A percentile compares a stretch with the other conserved stretches of the same genome.
These are phyloP conservation scores for Smallanthus sonchifolius DNA, from an alignment of 129 eudicot species.

Conservation along the genomic window DNA sequence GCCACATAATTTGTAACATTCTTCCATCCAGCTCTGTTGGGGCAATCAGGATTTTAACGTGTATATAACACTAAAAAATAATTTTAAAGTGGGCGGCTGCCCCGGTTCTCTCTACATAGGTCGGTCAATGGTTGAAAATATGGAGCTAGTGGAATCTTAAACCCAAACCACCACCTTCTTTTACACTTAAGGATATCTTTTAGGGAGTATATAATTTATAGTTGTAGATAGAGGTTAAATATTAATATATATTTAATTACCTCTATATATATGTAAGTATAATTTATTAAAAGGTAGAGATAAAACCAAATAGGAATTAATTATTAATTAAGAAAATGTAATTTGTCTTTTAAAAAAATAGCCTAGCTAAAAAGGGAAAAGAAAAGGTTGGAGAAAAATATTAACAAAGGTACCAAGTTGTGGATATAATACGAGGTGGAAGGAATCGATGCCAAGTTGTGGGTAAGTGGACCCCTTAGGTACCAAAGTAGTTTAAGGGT, in stretches of 20 bases:
- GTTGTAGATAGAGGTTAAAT: too few relatives aligned
- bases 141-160: too few relatives aligned
- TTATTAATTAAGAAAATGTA: constrained; percentile 15
- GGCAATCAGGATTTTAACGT: too few relatives aligned
- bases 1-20: too few relatives aligned
- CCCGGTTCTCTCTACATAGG: too few relatives aligned
- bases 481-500: background rate
- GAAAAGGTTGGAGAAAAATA: background rate
- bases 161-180: too few relatives aligned
- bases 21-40: too few relatives aligned
- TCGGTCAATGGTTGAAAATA: too few relatives aligned
- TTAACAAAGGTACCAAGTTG: constrained; percentile 12
- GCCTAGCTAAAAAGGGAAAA: constrained; percentile 11
- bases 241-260: background rate
- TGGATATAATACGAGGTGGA: constrained; percentile 27
- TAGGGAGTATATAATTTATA: too few relatives aligned
- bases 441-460: constrained; percentile 26
- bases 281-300: background rate
- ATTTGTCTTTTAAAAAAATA: constrained; percentile 38
- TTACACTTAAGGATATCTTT: too few relatives aligned
- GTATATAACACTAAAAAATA: too few relatives aligned
- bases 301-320: background rate
- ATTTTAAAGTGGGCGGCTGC: too few relatives aligned
- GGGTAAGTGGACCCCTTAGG: constrained; percentile 8
- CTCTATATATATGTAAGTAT: background rate